Base-by-base conservation (phyloP, 2,329 filamentous ascomycete species). In the Clonostachys sp. region DNA sequence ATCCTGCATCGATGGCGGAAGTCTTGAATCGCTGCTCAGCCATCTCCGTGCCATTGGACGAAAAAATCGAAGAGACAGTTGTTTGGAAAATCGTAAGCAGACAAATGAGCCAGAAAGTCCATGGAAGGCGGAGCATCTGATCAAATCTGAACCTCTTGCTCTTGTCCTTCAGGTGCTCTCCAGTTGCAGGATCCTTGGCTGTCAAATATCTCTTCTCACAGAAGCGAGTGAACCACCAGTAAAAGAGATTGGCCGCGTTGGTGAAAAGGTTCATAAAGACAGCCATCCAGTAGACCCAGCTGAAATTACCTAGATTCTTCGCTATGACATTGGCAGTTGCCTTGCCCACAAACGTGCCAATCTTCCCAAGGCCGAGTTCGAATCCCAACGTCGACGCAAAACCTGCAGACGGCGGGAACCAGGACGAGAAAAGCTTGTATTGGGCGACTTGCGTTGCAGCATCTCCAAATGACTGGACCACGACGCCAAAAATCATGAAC, bases 231-330 rank as follows among this genome's bases (percentile, higher is more conserved):
- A 82, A 81, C 50, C 70, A 69, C 61, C 70, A 80, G 57, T 81
- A 82, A 5, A 64, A 55, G 0, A 67, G 49, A 0, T 77, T 80
- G 3, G 70, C 65, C 6, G 72, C 53, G 47, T 83, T 83, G n/a
- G 78, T 82, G 56, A 83, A 82, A 5, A 83, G 46, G 50, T 82
- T 81, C 75, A 82, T 81, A 56, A 78, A 77, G 0, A 83, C 77
- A 0, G 74, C 70, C 2, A 73, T 72, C 79, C 79, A 82, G 55
- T 73, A 82, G 1, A 76, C 75, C 76, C 78, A 82, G 35, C 72
- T 70, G 47, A 83, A 83, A 58, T 82, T 69, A 2, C 78, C 77
- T 0, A 73, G 78, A 12, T 72, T 73, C 57, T 62, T 70, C 1
- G 77, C 72, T 44, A 81, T 81, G 16, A 80, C 64, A 48, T 82